These are phyloP conservation scores for Cladosporium cucumerinum DNA, from an alignment of 2,329 filamentous ascomycete genomes.

Conservation along the genomic window DNA sequence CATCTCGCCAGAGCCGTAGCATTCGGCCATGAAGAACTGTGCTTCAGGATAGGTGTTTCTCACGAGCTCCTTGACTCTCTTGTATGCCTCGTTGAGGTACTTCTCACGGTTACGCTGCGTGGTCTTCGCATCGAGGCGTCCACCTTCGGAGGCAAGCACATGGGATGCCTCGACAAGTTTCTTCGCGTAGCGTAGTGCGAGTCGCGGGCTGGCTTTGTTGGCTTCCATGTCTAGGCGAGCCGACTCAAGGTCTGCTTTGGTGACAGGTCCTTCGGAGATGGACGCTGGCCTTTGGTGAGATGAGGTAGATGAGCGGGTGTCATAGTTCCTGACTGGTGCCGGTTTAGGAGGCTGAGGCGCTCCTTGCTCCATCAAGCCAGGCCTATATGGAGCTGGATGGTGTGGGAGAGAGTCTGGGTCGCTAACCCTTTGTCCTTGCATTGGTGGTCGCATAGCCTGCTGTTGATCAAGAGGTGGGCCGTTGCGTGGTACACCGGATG, in stretches of 20 bases:
- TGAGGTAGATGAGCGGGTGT: constrained; percentile 30
- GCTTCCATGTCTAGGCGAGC: constrained; percentile 66
- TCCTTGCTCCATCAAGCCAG: constrained; percentile 44
- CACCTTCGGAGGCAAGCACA: constrained; percentile 72
- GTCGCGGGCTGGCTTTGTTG: constrained; percentile 68
- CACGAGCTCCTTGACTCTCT: constrained; percentile 84
- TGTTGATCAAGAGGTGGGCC: constrained; percentile 30
- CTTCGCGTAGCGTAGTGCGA: constrained; percentile 72
- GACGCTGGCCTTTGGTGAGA: constrained; percentile 25
- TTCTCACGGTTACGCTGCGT: constrained; percentile 68
- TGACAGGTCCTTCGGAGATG: constrained; percentile 56
- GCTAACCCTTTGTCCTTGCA: constrained; percentile 27
- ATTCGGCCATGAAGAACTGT: constrained; percentile 92
- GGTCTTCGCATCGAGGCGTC: constrained; percentile 64
- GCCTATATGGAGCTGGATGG: constrained; percentile 54
- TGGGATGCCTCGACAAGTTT: constrained; percentile 81
- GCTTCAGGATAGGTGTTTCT: constrained; percentile 72
- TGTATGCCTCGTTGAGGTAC: constrained; percentile 81
- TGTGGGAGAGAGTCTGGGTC: constrained; percentile 56
- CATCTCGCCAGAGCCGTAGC: constrained; percentile 75
- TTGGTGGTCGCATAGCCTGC: constrained; percentile 21
- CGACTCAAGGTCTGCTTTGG: constrained; percentile 71
- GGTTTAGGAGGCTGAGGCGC: constrained; percentile 43
- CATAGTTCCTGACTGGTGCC: constrained; percentile 53
- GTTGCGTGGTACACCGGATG: constrained; percentile 27